phyloP scores from a whole-genome alignment of 2,329 filamentous ascomycete species.

The Diplodia seriata region DNA sequence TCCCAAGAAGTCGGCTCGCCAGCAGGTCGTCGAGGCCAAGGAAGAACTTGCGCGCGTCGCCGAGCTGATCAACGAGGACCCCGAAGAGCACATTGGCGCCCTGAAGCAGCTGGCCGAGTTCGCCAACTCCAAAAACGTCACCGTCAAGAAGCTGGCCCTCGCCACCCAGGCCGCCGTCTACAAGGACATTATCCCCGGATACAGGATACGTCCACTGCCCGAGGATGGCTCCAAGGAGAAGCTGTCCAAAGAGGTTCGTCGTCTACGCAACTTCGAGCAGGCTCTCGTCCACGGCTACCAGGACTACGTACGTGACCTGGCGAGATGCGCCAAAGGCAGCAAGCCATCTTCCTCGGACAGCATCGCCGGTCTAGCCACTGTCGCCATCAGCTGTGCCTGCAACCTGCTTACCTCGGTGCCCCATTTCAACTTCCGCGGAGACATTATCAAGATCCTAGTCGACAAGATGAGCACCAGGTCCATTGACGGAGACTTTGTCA shows the following conservation, averaged over 20 bases:
- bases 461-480: constrained; percentile 77
- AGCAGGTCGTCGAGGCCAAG: constrained; percentile 86
- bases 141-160: constrained; percentile 84
- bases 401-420: constrained; percentile 80
- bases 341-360: constrained; percentile 52
- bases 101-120: constrained; percentile 81
- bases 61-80: constrained; percentile 82
- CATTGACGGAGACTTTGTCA: constrained; percentile 76
- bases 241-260: constrained; percentile 89
- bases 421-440: constrained; percentile 95
- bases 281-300: constrained; percentile 86
- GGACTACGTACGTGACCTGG: constrained; percentile 78
- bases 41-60: constrained; percentile 90
- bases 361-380: constrained; percentile 63
- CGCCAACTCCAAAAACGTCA: constrained; percentile 70
- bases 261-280: constrained; percentile 84
- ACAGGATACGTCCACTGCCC: constrained; percentile 82
- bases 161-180: constrained; percentile 89
- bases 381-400: constrained; percentile 87
- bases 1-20: constrained; percentile 72
- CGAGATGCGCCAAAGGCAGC: constrained; percentile 67
- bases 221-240: constrained; percentile 79
- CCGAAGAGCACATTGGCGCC: constrained; percentile 83
- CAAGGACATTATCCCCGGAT: constrained; percentile 95
- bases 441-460: constrained; percentile 86